Conservation (phyloP, 2,329 filamentous ascomycete genomes). For the Talaromyces sp. region DNA sequence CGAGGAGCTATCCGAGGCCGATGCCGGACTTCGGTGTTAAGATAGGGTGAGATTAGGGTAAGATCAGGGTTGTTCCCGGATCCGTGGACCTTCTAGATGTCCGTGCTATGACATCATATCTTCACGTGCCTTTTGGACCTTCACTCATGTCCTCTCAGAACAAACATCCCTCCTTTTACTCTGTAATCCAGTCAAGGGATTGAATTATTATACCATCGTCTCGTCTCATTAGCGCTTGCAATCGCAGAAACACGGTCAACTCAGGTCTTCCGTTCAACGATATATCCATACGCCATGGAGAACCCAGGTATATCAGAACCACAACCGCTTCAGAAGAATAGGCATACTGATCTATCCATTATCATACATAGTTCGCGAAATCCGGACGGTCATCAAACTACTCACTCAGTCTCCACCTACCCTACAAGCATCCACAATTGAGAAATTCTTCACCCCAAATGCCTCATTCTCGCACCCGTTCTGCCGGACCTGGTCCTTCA, state of each 20-base stretch:
- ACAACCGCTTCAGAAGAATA: background rate
- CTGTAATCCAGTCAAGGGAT: no score
- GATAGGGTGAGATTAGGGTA: background rate
- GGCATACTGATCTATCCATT: background rate
- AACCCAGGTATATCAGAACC: conserved; percentile 3
- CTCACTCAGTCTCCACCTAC: conserved; percentile 67
- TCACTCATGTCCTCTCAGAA: background rate
- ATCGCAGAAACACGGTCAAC: no score
- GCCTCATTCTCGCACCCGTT: conserved; percentile 77
- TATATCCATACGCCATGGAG: background rate
- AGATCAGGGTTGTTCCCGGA: background rate
- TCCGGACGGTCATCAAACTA: conserved; percentile 63
- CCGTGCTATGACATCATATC: background rate
- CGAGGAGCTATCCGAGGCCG: conserved; percentile 8
- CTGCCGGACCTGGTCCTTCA: conserved; percentile 62
- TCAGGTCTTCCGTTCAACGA: no score
- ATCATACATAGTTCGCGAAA: conserved; percentile 52
- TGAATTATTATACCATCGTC: no score
- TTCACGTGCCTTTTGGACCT: background rate
- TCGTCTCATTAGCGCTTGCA: no score
- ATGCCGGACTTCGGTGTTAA: conserved; percentile 4
- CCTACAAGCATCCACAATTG: conserved; percentile 64
- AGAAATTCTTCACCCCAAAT: conserved; percentile 70
- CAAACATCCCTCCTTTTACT: no score
- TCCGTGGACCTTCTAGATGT: background rate